phyloP scores from a whole-genome alignment of 106 monocot species.

The Triglochin maritima region DNA sequence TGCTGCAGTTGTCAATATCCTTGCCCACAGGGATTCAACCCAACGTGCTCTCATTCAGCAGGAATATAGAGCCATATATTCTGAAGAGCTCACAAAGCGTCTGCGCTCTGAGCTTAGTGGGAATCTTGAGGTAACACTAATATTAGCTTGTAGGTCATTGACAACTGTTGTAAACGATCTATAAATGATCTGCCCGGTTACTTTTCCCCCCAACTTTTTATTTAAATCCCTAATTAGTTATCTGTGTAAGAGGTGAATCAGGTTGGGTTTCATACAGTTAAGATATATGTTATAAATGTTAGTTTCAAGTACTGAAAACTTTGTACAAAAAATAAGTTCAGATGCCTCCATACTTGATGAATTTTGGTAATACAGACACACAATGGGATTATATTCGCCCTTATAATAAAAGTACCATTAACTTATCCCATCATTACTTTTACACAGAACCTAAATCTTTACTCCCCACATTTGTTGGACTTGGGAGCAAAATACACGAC shows the following conservation, averaged over 20 bases:
- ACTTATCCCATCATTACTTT: not conserved
- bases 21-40: slow-evolving; percentile 57
- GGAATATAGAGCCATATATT: slow-evolving; percentile 64
- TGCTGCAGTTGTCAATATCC: slow-evolving; percentile 34
- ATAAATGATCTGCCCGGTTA: not conserved
- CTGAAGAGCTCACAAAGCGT: slow-evolving; percentile 41
- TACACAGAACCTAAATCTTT: not conserved
- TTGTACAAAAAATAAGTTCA: too few species aligned
- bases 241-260: not conserved
- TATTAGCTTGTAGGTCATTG: not conserved
- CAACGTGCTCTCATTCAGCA: slow-evolving; percentile 71
- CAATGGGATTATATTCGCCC: too few species aligned
- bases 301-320: not conserved
- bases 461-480: not conserved
- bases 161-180: not conserved
- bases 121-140: slow-evolving; percentile 37
- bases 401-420: not conserved
- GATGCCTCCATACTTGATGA: too few species aligned
- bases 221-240: not conserved
- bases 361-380: too few species aligned
- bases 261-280: not conserved
- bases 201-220: not conserved
- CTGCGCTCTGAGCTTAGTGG: slow-evolving; percentile 55
- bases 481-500: not conserved
- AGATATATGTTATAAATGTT: not conserved